phyloP scores from a whole-genome alignment of 352 stramenopile genomes.

The Globisporangium parvum region DNA sequence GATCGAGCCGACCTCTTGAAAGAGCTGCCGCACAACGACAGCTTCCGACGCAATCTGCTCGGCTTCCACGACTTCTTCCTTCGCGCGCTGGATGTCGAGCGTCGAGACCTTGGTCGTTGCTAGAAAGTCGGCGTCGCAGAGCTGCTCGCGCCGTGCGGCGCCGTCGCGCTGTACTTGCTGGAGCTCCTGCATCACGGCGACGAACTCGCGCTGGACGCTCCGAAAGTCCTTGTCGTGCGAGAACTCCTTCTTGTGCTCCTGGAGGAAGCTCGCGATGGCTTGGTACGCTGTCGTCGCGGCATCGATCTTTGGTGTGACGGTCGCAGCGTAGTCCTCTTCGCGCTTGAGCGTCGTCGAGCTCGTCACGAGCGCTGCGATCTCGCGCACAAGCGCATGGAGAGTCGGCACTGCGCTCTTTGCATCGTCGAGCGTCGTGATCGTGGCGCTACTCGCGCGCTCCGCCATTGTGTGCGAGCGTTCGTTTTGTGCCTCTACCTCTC shows the following conservation, averaged over 20 bases:
- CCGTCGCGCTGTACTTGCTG: constrained; percentile 53
- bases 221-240: constrained; percentile 41
- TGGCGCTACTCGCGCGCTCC: neutral
- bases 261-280: constrained; percentile 49
- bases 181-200: constrained; percentile 63
- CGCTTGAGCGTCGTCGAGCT: constrained; percentile 27
- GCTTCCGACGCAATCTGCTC: constrained; percentile 57
- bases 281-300: constrained; percentile 59
- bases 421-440: constrained; percentile 42
- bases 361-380: constrained; percentile 28
- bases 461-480: neutral
- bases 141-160: constrained; percentile 41
- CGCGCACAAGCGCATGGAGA: constrained; percentile 29
- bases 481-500: neutral
- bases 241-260: constrained; percentile 50
- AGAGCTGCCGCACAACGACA: constrained; percentile 60
- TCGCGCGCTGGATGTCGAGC: constrained; percentile 65
- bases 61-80: constrained; percentile 68
- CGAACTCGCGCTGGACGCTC: constrained; percentile 51
- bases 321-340: constrained; percentile 49
- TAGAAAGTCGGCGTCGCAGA: constrained; percentile 72
- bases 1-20: constrained; percentile 60
- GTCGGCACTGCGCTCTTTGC: constrained; percentile 27
- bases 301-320: constrained; percentile 45
- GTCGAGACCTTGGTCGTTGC: constrained; percentile 44